Evolutionary conservation across 2,329 filamentous ascomycete genomes (phyloP), one percentile per base, ranked within the genome.

Genomic region (Aspergillus unguis): DNA sequence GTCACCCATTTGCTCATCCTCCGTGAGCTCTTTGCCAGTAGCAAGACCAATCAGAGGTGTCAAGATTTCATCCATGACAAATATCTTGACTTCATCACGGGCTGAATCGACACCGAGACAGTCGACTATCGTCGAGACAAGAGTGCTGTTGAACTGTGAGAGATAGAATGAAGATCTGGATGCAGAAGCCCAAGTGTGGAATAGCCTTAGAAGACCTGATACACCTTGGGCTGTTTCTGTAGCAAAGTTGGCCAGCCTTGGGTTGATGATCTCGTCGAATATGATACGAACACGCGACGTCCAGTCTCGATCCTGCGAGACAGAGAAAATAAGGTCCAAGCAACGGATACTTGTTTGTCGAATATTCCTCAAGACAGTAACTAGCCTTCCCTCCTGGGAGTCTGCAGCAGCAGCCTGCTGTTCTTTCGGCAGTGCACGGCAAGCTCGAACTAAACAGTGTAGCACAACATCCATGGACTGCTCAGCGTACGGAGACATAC

Each of bases 191-290:
- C 92, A 96, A 1, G 87, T 88, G 3, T 84, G 85, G 57, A 99
- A 84, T 4, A 99, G 77, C 57, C 86, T 85, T 56, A 96, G 80
- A 37, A 91, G 81, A 11, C 86, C 88, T 2, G 94, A 97, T 6
- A 96, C 79, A 10, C 90, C 90, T 66, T 99, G 92, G 0, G 90
- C 88, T 40, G 90, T 96, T 73, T 99, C 94, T 4, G 82, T 78
- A 0, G 91, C 84, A 49, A 99, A 82, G 52, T 88, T 89, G 2
- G 86, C 81, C 17, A 97, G 76, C 58, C 90, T 82, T 17, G 90
- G 90, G 47, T 83, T 84, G 42, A 99, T 79, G 27, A 95, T 75
- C 64, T 96, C 86, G 28, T 81, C 75, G 48, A 94, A 83, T 47
- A 97, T 85, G 0, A 81, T 71, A 6, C 82, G 78, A 35, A 88